Evolutionary conservation across 192 early-diverging fungal species (phyloP).

Genomic region (Entomortierella chlamydospora): DNA sequence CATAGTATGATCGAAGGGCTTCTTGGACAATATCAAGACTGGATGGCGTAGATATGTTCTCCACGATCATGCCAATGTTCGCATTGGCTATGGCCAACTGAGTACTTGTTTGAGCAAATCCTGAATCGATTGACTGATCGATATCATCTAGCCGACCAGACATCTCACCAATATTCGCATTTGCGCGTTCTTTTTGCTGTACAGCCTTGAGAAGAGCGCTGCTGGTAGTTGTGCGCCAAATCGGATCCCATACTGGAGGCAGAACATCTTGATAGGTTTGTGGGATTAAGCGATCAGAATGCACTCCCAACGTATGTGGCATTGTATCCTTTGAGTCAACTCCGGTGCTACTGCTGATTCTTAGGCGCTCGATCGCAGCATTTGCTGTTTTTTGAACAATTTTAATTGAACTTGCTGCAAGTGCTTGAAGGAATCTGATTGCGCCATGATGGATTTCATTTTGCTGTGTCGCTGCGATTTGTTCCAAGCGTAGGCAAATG

Average conservation of each 20-base stretch:
- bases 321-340: not conserved
- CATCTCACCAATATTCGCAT: too few relatives aligned
- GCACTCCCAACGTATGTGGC: too few relatives aligned
- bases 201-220: not conserved
- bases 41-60: not conserved
- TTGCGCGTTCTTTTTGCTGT: not conserved
- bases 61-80: not conserved
- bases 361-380: not conserved
- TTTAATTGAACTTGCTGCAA: not conserved
- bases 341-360: not conserved
- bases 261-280: not conserved
- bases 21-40: constrained; percentile 5
- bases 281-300: not conserved
- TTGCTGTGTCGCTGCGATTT: not conserved
- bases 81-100: not conserved
- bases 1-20: constrained; percentile 6
- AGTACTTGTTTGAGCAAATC: too few relatives aligned
- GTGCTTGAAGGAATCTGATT: not conserved
- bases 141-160: too few relatives aligned
- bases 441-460: not conserved
- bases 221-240: not conserved
- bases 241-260: not conserved
- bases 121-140: too few relatives aligned
- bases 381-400: not conserved
- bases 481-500: not conserved